phyloP scores from a whole-genome alignment of 2,329 filamentous ascomycete species.

The Trichoderma breve region DNA sequence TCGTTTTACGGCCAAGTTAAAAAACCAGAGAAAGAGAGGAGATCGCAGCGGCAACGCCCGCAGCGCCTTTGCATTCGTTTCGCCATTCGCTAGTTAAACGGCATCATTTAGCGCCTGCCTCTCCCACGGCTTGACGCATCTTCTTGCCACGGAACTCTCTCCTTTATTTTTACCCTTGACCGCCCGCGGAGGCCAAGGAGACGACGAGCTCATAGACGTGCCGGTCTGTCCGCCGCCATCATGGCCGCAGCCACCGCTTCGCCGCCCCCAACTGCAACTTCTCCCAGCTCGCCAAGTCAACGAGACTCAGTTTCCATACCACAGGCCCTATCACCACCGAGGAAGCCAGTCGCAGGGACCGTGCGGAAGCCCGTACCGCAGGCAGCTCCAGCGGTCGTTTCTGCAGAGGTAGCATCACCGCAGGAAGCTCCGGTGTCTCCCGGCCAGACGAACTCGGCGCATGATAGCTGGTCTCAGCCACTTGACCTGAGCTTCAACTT shows the following conservation, averaged over 20 bases:
- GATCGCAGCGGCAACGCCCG: not conserved
- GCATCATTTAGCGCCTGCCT: conserved; percentile 5
- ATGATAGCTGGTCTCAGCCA: conserved; percentile 52
- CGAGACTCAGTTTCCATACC: conserved; percentile 7
- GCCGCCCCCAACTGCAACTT: conserved; percentile 33
- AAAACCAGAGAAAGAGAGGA: not conserved
- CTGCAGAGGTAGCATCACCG: conserved; percentile 42
- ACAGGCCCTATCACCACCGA: conserved; percentile 13
- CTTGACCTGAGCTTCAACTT: conserved; percentile 47
- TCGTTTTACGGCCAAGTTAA: not conserved
- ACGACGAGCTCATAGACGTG: conserved; percentile 13
- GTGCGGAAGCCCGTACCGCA: conserved; percentile 39
- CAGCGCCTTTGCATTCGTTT: not conserved
- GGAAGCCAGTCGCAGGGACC: conserved; percentile 26
- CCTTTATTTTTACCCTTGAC: not conserved
- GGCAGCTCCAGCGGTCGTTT: conserved; percentile 28
- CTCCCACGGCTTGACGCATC: not conserved
- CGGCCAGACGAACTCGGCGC: conserved; percentile 53
- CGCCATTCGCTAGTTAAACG: not conserved
- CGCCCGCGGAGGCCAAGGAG: not conserved
- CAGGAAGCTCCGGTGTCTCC: conserved; percentile 55
- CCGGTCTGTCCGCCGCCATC: conserved; percentile 21
- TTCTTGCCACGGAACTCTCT: not conserved
- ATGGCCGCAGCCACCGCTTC: conserved; percentile 39
- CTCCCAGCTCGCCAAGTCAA: conserved; percentile 25